Evolutionary conservation across 2,329 filamentous ascomycete genomes (phyloP).

Genomic region (Hymenoscyphus albidus): DNA sequence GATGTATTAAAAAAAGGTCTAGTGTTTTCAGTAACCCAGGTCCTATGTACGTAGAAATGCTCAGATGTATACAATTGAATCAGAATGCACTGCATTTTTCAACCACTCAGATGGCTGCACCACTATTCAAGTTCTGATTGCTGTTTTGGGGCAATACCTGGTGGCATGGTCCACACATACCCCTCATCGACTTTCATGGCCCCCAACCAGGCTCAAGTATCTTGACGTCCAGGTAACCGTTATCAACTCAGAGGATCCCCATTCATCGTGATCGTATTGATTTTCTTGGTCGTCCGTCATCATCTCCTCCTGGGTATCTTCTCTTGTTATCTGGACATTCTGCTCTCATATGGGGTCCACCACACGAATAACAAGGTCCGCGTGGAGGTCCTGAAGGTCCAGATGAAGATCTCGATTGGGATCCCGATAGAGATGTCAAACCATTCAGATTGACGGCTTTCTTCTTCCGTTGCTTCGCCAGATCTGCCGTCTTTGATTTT

Average conservation of each 20-base stretch:
- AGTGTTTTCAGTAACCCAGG: neutral
- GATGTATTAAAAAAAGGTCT: neutral
- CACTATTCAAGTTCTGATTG: neutral
- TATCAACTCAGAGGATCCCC: neutral
- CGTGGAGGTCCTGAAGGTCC: slow-evolving; percentile 21
- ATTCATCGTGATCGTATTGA: slow-evolving; percentile 13
- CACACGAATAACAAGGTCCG: slow-evolving; percentile 53
- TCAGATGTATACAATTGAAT: slow-evolving; percentile 2
- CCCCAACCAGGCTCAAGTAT: neutral
- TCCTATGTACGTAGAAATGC: neutral
- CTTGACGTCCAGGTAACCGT: neutral
- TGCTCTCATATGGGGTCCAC: slow-evolving; percentile 52
- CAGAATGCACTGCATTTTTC: neutral
- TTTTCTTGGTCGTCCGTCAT: slow-evolving; percentile 25
- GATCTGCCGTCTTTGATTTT: slow-evolving; percentile 45
- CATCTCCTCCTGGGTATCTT: slow-evolving; percentile 24
- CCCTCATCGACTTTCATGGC: neutral
- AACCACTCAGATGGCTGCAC: neutral
- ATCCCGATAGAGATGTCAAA: slow-evolving; percentile 57
- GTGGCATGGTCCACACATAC: neutral
- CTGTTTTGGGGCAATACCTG: neutral
- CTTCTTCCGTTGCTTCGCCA: slow-evolving; percentile 57
- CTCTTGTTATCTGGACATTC: slow-evolving; percentile 47
- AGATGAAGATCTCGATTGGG: slow-evolving; percentile 16
- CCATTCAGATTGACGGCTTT: slow-evolving; percentile 65